These are phyloP conservation scores for Pyrenula massariospora DNA, from an alignment of 495 filamentous ascomycete genomes.

Conservation along the genomic window DNA sequence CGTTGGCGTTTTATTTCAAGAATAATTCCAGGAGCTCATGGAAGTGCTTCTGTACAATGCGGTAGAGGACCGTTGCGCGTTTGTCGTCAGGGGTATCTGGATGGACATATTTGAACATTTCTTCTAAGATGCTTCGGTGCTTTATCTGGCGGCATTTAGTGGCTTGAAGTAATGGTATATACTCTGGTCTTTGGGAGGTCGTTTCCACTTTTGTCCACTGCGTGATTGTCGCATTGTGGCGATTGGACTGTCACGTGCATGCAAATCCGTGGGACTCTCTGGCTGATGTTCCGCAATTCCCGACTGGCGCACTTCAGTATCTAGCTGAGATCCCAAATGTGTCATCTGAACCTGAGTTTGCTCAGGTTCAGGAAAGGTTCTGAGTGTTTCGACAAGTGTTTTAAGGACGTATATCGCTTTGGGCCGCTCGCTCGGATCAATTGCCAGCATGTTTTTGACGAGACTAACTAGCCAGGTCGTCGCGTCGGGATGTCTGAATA, in stretches of 20 bases:
- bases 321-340: not conserved
- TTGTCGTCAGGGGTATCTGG: not conserved
- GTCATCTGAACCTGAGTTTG: not conserved
- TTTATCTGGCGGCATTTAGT: not conserved
- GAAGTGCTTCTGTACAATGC: not conserved
- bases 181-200: not conserved
- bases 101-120: not conserved
- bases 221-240: not conserved
- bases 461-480: not conserved
- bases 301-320: not conserved
- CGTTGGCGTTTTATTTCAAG: not conserved
- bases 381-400: not conserved
- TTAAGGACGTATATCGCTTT: not conserved
- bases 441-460: not conserved
- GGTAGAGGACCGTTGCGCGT: not conserved
- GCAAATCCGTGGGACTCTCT: not conserved
- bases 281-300: not conserved
- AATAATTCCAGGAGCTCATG: not conserved
- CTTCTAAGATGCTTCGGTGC: not conserved
- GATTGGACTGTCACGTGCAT: not conserved
- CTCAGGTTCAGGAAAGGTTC: not conserved
- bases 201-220: not conserved
- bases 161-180: not conserved
- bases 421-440: not conserved
- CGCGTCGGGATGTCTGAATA: not conserved